A percentile compares a stretch with the other conserved stretches of the same genome.
Conservation (phyloP, 1,284 basidiomycete genomes). For the Phlebopus sp. region DNA sequence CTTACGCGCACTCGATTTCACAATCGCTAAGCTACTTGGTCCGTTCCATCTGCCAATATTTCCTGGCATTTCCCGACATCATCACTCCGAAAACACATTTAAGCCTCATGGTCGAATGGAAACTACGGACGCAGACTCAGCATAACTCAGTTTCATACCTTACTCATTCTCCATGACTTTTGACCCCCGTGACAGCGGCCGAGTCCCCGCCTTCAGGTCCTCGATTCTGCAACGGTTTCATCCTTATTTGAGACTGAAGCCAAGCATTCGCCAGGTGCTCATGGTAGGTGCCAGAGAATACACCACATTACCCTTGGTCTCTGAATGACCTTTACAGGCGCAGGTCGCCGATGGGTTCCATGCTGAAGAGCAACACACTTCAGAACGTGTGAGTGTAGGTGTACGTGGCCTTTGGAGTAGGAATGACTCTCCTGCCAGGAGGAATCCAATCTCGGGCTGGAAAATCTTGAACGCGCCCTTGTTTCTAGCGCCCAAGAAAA, state of each 20-base stretch:
- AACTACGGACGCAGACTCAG: not conserved
- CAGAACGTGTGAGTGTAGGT: too few relatives aligned
- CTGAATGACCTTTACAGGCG: not conserved
- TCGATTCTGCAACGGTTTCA: constrained; percentile 8
- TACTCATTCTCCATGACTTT: not conserved
- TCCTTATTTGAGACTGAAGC: constrained; percentile 7
- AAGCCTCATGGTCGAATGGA: not conserved
- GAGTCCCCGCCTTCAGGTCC: constrained; percentile 6
- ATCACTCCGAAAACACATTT: constrained; percentile 1
- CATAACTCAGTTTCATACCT: not conserved
- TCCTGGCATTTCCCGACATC: too few relatives aligned
- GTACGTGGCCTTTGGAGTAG: not conserved
- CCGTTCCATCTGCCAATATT: too few relatives aligned
- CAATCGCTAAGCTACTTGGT: too few relatives aligned
- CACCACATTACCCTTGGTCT: not conserved
- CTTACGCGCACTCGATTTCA: too few relatives aligned
- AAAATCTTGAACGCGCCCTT: too few relatives aligned
- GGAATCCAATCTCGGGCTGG: not conserved
- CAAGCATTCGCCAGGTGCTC: not conserved
- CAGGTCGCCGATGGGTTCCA: not conserved
- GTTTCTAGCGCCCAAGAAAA: too few relatives aligned
- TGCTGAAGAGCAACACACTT: not conserved
- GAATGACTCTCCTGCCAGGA: not conserved
- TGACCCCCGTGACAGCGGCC: not conserved
- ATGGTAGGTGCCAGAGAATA: not conserved